Conservation (phyloP, 768 basidiomycete genomes). For the Lanmaoa pseudosensibilis region DNA sequence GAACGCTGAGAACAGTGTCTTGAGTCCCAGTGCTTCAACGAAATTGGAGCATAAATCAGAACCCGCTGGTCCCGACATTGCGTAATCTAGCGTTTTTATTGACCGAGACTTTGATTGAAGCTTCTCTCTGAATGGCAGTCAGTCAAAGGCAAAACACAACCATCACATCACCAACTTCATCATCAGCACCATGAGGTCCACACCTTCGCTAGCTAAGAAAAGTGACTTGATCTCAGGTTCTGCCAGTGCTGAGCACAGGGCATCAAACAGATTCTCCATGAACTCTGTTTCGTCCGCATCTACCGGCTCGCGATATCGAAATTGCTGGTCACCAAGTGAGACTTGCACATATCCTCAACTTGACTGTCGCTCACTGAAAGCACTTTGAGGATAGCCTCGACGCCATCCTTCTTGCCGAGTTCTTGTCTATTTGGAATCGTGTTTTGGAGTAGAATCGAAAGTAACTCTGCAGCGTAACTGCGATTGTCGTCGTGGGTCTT, state of each 20-base stretch:
- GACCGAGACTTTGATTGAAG: constrained; percentile 75
- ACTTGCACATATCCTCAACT: constrained; percentile 2
- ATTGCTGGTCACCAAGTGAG: constrained; percentile 58
- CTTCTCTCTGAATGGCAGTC: constrained; percentile 61
- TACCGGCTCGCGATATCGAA: constrained; percentile 77
- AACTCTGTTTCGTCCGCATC: constrained; percentile 93
- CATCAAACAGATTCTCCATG: constrained; percentile 96
- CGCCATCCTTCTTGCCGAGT: constrained; percentile 71
- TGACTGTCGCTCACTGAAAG: constrained; percentile 65
- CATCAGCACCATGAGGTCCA: constrained; percentile 97
- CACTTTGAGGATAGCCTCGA: constrained; percentile 73
- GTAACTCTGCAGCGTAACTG: constrained; percentile 87
- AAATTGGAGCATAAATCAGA: constrained; percentile 76
- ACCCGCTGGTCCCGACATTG: constrained; percentile 77
- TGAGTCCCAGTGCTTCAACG: constrained; percentile 84
- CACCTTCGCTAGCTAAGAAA: constrained; percentile 89
- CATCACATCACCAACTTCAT: constrained; percentile 71
- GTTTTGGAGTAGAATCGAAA: constrained; percentile 87
- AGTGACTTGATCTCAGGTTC: constrained; percentile 76
- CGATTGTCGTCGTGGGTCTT: constrained; percentile 87
- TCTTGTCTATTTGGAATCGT: constrained; percentile 66
- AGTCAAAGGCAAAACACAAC: background rate
- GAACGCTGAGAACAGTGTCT: constrained; percentile 84
- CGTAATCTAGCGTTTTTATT: constrained; percentile 90
- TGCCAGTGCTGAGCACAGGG: constrained; percentile 79